phyloP scores from a whole-genome alignment of 768 basidiomycete species.

The Melanogaster broomeanus region DNA sequence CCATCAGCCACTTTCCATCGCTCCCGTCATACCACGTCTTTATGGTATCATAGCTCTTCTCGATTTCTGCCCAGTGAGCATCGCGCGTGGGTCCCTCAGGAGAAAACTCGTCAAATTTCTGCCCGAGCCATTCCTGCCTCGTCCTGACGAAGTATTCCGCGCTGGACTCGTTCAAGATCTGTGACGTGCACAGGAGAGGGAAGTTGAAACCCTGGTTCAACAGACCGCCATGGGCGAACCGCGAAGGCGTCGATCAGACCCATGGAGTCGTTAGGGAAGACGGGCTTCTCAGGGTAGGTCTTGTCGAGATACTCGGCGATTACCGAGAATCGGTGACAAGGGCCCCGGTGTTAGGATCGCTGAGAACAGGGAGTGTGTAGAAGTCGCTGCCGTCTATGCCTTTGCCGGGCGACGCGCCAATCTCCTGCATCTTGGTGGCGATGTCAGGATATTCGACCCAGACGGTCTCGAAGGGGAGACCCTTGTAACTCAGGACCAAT shows the following conservation, averaged over 20 bases:
- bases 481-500: constrained; percentile 32
- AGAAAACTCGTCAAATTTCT: constrained; percentile 40
- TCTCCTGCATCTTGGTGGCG: constrained; percentile 18
- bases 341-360: constrained; percentile 31
- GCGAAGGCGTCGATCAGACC: constrained; percentile 26
- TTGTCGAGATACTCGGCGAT: constrained; percentile 40
- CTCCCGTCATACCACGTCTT: constrained; percentile 22
- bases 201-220: constrained; percentile 4
- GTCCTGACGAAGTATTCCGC: constrained; percentile 39
- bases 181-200: constrained; percentile 21
- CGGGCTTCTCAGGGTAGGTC: constrained; percentile 33
- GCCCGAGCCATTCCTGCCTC: constrained; percentile 33
- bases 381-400: constrained; percentile 14
- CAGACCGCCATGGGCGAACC: neutral
- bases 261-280: constrained; percentile 24
- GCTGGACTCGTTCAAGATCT: constrained; percentile 36
- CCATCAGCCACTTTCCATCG: constrained; percentile 33
- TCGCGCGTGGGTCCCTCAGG: constrained; percentile 36
- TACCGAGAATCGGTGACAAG: constrained; percentile 31
- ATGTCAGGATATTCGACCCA: constrained; percentile 40
- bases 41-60: constrained; percentile 12
- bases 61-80: constrained; percentile 25
- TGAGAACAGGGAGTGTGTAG: constrained; percentile 37
- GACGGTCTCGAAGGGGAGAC: constrained; percentile 32
- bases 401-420: constrained; percentile 26